Evolutionary conservation across 108 stramenopile genomes (phyloP), one percentile per base, ranked within the genome.

Genomic region (Cylindrotheca closterium): DNA sequence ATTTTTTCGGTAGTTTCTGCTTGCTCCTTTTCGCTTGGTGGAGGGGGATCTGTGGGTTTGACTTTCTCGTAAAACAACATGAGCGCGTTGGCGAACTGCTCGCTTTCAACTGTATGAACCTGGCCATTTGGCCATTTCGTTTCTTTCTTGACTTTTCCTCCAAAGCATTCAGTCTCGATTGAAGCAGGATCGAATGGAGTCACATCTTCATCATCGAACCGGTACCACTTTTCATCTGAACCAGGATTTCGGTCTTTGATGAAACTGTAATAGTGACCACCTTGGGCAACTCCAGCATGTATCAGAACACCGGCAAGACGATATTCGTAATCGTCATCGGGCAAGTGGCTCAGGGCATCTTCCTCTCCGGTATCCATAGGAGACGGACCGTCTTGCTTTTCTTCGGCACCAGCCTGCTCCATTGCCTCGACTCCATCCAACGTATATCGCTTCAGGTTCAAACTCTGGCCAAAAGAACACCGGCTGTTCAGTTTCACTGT

Each of bases 21-120:
- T 57, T 63, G 49, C 47, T 71, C 58, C 19, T 47, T 56, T 47
- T 73, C 25, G 17, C n/a, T 47, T 1, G 26, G 24, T 8, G 58
- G 34, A 26, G 77, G 78, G 18, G 74, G 55, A 27, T 84, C 67
- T 18, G 72, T 60, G 15, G 87, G 84, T 55, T 86, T 88, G 30
- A 95, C 95, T 65, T 98, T 98, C 60, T 97, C 96, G 67, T 98
- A 98, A 64, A 98, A 96, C 1, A 98, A 81, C 91, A 98, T 96
- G 30, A 98, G 77, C 3, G 96, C 98, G 65, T 98, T 98, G 7
- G 96, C 95, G 68, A 89, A 91, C 58, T 93, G 91, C 68, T 97
- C 98, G 63, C 86, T 89, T 72, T 96, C 96, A 32, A 94, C 85
- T 42, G 89, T 89, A 65, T 91, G 90, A 24, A 87, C 88, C 54